phyloP scores from a whole-genome alignment of 1,139 yeast genomes.

The Wickerhamiella infanticola region DNA sequence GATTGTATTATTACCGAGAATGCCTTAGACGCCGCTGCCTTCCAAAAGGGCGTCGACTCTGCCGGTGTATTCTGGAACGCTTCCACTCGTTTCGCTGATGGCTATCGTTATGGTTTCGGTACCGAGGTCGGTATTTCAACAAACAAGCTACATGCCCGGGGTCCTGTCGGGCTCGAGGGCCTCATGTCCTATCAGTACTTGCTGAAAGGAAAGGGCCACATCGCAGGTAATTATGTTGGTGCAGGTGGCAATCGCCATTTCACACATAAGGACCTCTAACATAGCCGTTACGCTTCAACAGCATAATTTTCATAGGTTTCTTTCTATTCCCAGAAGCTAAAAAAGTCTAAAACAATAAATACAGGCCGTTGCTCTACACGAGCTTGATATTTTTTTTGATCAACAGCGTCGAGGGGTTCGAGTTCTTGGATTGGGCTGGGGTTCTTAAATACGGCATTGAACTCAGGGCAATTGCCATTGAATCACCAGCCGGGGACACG shows the following conservation, averaged over 20 bases:
- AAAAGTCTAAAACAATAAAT: too few relatives aligned
- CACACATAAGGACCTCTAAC: slow-evolving; percentile 32
- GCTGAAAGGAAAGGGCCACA: slow-evolving; percentile 78
- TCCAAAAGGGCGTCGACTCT: slow-evolving; percentile 77
- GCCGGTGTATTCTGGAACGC: slow-evolving; percentile 99
- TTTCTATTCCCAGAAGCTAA: too few relatives aligned
- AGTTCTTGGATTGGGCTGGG: not conserved
- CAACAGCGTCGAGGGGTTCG: not conserved
- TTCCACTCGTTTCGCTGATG: slow-evolving; percentile 94
- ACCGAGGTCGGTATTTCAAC: slow-evolving; percentile 97
- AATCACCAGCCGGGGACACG: not conserved
- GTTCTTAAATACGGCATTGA: not conserved
- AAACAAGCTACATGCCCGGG: slow-evolving; percentile 92
- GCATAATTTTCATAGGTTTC: too few relatives aligned
- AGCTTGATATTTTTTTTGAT: not conserved
- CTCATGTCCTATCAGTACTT: slow-evolving; percentile 91
- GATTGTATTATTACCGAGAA: slow-evolving; percentile 78
- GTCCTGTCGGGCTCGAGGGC: slow-evolving; percentile 97
- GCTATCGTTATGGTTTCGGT: slow-evolving; percentile 95
- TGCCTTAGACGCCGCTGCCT: slow-evolving; percentile 51
- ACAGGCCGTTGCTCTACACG: too few relatives aligned
- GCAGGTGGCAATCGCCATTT: slow-evolving; percentile 81
- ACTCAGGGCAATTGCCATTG: not conserved
- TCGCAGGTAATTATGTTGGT: slow-evolving; percentile 81
- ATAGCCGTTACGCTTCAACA: too few relatives aligned